These are phyloP conservation scores for Xeromyces bisporus DNA, from an alignment of 495 filamentous ascomycete genomes.

Conservation along the genomic window DNA sequence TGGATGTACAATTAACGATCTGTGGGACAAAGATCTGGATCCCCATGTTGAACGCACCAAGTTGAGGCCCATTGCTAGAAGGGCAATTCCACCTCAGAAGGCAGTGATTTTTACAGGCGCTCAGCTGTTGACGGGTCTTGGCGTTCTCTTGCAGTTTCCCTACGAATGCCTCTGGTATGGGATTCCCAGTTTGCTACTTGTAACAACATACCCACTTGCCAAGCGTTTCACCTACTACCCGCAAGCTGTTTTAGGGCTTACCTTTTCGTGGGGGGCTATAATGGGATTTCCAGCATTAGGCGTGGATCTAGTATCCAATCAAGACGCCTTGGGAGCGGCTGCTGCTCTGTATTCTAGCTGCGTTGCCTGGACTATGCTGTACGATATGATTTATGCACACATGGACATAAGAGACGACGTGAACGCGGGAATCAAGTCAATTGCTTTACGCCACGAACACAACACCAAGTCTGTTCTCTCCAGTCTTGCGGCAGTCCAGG, in stretches of 20 bases:
- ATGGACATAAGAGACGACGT: slow-evolving; percentile 95
- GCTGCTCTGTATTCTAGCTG: slow-evolving; percentile 69
- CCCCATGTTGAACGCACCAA: slow-evolving; percentile 76
- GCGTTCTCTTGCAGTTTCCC: slow-evolving; percentile 74
- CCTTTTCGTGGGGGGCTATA: slow-evolving; percentile 93
- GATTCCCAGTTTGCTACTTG: slow-evolving; percentile 66
- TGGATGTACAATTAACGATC: slow-evolving; percentile 95
- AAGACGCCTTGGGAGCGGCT: slow-evolving; percentile 46
- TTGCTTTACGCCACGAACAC: slow-evolving; percentile 72
- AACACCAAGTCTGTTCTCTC: slow-evolving; percentile 76
- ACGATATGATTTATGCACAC: slow-evolving; percentile 98
- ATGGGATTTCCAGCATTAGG: slow-evolving; percentile 93
- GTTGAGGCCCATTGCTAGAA: slow-evolving; percentile 74
- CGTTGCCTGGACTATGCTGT: slow-evolving; percentile 84
- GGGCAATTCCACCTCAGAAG: slow-evolving; percentile 56
- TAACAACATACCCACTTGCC: slow-evolving; percentile 73
- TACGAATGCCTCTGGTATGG: slow-evolving; percentile 70
- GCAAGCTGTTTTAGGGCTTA: slow-evolving; percentile 77
- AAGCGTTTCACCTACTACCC: slow-evolving; percentile 93
- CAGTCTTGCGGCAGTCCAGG: slow-evolving; percentile 55
- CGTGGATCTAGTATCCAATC: slow-evolving; percentile 55
- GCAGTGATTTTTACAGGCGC: slow-evolving; percentile 68
- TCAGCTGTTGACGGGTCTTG: slow-evolving; percentile 68
- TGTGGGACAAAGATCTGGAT: slow-evolving; percentile 91
- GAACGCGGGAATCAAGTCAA: slow-evolving; percentile 87